phyloP scores from a whole-genome alignment of 805 yeast species.

The Komagataella kurtzmanii region DNA sequence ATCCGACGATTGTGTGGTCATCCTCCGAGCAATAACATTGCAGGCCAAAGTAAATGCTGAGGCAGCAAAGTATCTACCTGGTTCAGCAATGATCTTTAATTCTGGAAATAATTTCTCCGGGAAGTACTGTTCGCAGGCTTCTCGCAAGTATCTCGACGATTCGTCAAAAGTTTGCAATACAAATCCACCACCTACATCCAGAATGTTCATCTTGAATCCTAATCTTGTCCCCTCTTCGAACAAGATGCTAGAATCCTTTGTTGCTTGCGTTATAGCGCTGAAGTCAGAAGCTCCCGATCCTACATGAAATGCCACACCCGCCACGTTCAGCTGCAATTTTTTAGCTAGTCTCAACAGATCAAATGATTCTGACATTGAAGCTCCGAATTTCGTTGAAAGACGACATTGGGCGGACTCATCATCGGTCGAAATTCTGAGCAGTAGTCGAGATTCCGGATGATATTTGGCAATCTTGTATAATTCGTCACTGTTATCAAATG shows the following conservation, averaged over 20 bases:
- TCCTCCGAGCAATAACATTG: slow-evolving; percentile 77
- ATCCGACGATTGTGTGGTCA: slow-evolving; percentile 14
- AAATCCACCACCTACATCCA: slow-evolving; percentile 95
- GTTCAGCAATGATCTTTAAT: slow-evolving; percentile 67
- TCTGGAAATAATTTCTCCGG: slow-evolving; percentile 24
- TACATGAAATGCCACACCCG: slow-evolving; percentile 89
- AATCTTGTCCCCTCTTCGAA: slow-evolving; percentile 43
- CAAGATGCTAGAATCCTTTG: slow-evolving; percentile 52
- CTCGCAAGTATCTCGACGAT: slow-evolving; percentile 43
- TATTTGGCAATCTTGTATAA: slow-evolving; percentile 52
- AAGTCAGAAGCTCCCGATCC: slow-evolving; percentile 87
- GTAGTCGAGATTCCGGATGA: slow-evolving; percentile 58
- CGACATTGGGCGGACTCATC: slow-evolving; percentile 82
- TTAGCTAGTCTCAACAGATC: slow-evolving; percentile 48
- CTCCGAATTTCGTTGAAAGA: slow-evolving; percentile 82
- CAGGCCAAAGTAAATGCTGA: slow-evolving; percentile 76
- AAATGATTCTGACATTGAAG: slow-evolving; percentile 40
- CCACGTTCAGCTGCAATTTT: slow-evolving; percentile 46
- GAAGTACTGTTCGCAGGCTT: slow-evolving; percentile 45
- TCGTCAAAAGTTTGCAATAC: slow-evolving; percentile 42
- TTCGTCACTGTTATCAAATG: slow-evolving; percentile 85
- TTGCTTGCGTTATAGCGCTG: slow-evolving; percentile 52
- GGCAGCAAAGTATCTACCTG: slow-evolving; percentile 85
- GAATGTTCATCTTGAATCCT: slow-evolving; percentile 35
- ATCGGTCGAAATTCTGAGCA: slow-evolving; percentile 79